Evolutionary conservation across 345 rosid genomes (phyloP), one percentile per base, ranked within the genome.

Genomic region (Toxicodendron radicans): DNA sequence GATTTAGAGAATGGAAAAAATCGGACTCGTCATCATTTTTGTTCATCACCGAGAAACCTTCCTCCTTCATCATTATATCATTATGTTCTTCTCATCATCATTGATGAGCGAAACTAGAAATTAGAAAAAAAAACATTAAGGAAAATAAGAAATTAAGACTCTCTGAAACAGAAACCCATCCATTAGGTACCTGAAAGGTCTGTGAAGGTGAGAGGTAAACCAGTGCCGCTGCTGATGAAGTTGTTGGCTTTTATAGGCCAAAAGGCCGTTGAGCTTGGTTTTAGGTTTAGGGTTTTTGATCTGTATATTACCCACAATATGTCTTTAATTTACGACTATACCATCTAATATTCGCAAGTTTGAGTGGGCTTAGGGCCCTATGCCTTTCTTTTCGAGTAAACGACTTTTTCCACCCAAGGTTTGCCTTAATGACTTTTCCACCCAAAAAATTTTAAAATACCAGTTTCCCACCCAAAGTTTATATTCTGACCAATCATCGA

Each of bases 11-110:
- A 84, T 81, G 87, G 87, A 87, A 60, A 69, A 46, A 3, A 70
- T 88, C 88, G 80, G 92, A 88, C 88, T 88, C 90, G 88, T 86
- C 92, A 88, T 88, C 92, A n/a, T 6, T 79, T 43, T 83, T 63
- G 33, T 56, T 85, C 91, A 83, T 87, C 91, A 85, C 81, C 32
- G 87, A 85, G 87, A 82, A 80, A 84, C 43, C 72, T 59, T 49
- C 11, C 12, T 20, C 48, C 52, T 54, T 12, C 21, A 59, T 45
- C 41, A 7, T 45, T 11, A 17, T 6, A 46, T 10, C 11, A 41
- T 49, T 21, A 65, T 65, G 12, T 35, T 13, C 51, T 35, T 13
- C 51, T 35, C 51, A 24, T 66, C 58, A 24, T 48, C 58, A 24
- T 48, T 23, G 46, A 46, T 13, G 17, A 27, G 13, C 1, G 11